Conservation (phyloP, 768 basidiomycete genomes). For the Mycena sanguinolenta region DNA sequence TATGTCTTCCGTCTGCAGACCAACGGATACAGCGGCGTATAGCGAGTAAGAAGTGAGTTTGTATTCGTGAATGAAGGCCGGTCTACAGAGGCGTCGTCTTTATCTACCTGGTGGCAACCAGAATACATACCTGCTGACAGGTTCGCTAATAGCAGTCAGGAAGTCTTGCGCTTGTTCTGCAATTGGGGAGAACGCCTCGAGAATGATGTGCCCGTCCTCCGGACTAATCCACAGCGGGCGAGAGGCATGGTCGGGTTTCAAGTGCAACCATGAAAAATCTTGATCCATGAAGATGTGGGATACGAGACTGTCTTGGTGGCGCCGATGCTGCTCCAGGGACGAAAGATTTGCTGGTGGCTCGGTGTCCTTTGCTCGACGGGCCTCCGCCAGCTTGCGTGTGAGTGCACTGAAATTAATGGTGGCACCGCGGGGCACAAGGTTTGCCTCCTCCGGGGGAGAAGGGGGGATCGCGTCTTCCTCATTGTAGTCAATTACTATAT, state of each 20-base stretch:
- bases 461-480: slow-evolving; percentile 71
- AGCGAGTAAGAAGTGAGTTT: slow-evolving; percentile 98
- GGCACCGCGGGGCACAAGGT: slow-evolving; percentile 74
- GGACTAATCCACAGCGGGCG: slow-evolving; percentile 98
- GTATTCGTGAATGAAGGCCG: slow-evolving; percentile 98
- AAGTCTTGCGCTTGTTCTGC: slow-evolving; percentile 99
- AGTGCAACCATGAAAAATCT: slow-evolving; percentile 87
- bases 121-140: slow-evolving; percentile 91
- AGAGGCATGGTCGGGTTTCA: slow-evolving; percentile 92
- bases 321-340: slow-evolving; percentile 73
- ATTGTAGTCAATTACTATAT: slow-evolving; percentile 65
- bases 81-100: slow-evolving; percentile 64
- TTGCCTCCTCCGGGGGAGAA: slow-evolving; percentile 66
- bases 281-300: slow-evolving; percentile 88
- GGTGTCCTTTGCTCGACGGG: slow-evolving; percentile 62
- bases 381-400: slow-evolving; percentile 81
- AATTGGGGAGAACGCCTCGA: slow-evolving; percentile 97
- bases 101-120: slow-evolving; percentile 46
- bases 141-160: slow-evolving; percentile 97
- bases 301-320: slow-evolving; percentile 81
- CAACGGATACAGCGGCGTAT: slow-evolving; percentile 98
- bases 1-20: slow-evolving; percentile 97
- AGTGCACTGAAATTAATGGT: slow-evolving; percentile 92
- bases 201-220: slow-evolving; percentile 91
- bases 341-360: slow-evolving; percentile 61